These are phyloP conservation scores for Globisporangium spinosum DNA, from an alignment of 352 stramenopile genomes.

Conservation along the genomic window DNA sequence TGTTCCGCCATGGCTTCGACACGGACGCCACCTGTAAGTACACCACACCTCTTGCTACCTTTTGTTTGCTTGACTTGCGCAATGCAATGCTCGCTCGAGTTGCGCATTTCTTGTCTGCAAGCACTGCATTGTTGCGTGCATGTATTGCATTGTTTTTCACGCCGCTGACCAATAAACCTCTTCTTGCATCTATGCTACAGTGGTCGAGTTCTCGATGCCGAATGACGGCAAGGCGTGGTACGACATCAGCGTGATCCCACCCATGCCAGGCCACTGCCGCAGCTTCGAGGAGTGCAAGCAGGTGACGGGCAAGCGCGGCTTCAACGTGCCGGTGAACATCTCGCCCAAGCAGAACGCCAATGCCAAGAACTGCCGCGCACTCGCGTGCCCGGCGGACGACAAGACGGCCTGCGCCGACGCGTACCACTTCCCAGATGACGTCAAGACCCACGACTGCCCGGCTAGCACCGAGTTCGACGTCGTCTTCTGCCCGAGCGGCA, in stretches of 20 bases:
- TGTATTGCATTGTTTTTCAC: constrained; percentile 3
- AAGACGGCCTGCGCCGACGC: constrained; percentile 36
- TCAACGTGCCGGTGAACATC: constrained; percentile 50
- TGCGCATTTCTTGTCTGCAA: background rate
- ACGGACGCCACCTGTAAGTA: constrained; percentile 39
- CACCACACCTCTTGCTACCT: background rate
- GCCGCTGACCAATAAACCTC: background rate
- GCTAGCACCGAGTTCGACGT: constrained; percentile 36
- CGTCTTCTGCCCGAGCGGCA: constrained; percentile 45
- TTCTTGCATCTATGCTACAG: constrained; percentile 17
- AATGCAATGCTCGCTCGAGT: background rate
- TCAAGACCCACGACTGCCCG: constrained; percentile 63
- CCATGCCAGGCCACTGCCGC: constrained; percentile 41
- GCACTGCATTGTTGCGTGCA: constrained; percentile 1
- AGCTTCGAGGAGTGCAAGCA: constrained; percentile 39
- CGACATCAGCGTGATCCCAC: constrained; percentile 65
- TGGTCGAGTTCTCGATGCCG: constrained; percentile 26
- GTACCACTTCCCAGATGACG: constrained; percentile 65
- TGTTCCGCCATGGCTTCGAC: constrained; percentile 43
- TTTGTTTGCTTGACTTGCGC: background rate
- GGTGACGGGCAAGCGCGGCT: constrained; percentile 46
- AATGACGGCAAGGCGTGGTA: constrained; percentile 33
- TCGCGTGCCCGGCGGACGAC: constrained; percentile 33
- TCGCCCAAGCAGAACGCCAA: constrained; percentile 25
- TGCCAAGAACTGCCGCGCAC: constrained; percentile 26